phyloP scores from a whole-genome alignment of 345 rosid genomes.

The Euclidium syriacum region DNA sequence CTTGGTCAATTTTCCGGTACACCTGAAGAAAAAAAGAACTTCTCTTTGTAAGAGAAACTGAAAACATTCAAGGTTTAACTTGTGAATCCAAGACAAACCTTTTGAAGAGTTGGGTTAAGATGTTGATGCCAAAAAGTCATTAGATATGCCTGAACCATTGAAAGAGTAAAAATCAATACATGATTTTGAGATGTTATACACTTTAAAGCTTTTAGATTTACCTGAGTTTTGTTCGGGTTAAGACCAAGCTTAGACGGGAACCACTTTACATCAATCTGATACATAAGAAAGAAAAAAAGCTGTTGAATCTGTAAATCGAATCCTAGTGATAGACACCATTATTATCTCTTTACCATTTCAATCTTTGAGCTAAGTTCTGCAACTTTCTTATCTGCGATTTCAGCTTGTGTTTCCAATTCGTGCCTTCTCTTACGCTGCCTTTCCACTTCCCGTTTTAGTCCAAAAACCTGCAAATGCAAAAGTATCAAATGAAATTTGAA shows the following conservation, averaged over 20 bases:
- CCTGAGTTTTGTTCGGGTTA: constrained; percentile 29
- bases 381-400: constrained; percentile 30
- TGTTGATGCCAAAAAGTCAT: constrained; percentile 36
- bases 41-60: neutral
- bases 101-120: constrained; percentile 30
- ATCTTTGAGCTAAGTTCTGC: constrained; percentile 28
- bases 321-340: neutral
- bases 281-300: neutral
- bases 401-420: constrained; percentile 27
- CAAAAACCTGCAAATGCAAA: constrained; percentile 24
- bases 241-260: constrained; percentile 30
- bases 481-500: neutral
- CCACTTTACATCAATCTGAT: constrained; percentile 31
- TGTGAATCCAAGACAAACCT: constrained; percentile 27
- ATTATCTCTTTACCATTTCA: constrained; percentile 28
- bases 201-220: constrained; percentile 5
- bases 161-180: neutral
- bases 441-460: constrained; percentile 32
- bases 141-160: constrained; percentile 25
- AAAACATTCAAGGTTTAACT: neutral
- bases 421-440: constrained; percentile 32
- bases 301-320: neutral
- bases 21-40: constrained; percentile 4
- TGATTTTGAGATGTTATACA: neutral
- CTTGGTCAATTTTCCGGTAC: constrained; percentile 21